Base-by-base conservation (phyloP, 352 stramenopile species). In the Globisporangium rhizosaccharum region DNA sequence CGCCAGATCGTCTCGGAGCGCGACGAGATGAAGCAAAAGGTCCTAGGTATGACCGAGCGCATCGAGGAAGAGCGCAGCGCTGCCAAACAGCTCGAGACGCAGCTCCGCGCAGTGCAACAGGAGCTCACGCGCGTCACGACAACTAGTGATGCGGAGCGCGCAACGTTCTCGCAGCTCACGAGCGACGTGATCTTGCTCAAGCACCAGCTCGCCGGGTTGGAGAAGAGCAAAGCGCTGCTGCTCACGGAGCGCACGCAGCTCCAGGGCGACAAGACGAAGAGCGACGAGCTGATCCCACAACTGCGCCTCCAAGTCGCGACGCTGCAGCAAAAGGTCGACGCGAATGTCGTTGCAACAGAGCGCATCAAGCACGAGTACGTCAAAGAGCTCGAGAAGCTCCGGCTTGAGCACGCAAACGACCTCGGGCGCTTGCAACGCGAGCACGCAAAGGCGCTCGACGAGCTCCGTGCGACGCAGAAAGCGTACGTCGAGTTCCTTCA, bases 161-260 rank as follows among this genome's bases (percentile, higher is more conserved):
- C 60, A 14, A 54, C 62, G 0, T 67, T 56, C 14, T 59, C 62
- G 0, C 67, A 84, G 26, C 61, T 85, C 12, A 75, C 72, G 11
- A 71, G 58, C 17, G 76, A 90, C 23, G 54, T 90, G n/a, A 73
- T 74, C 33, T 63, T 75, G 37, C 74, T 88, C 17, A 87, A 87
- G 37, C 62, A 78, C 26, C 71, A 88, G 51, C 58, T 87, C 0
- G 66, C 76, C 36, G 68, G 47, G 2, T 59, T 76, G 3, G 73
- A 87, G 26, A 88, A 78, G 56, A 72, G 56, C 44, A 74, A 78
- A 26, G 60, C 52, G 8, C 56, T 75, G 37, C 54, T 87, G 3
- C 45, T 76, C 11, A 55, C 67, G 3, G 79, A 90, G 25, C 66
- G 75, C n/a, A 61, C 59, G 9, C 66, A 76, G 20, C 44, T 75